phyloP scores from a whole-genome alignment of 495 filamentous ascomycete species.

The Sphaerosporella brunnea region DNA sequence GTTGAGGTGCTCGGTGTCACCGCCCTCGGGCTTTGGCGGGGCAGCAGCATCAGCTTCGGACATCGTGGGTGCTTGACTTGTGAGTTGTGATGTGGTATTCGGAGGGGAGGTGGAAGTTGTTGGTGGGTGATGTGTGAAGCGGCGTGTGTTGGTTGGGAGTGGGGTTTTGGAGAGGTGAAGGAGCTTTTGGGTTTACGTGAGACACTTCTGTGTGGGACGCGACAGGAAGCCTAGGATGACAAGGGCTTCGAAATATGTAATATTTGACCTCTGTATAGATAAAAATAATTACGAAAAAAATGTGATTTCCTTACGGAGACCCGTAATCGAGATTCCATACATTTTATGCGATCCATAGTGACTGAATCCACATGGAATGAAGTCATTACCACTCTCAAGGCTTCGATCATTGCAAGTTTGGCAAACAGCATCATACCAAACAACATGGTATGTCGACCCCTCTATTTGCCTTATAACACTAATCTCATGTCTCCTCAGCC shows the following conservation, averaged over 20 bases:
- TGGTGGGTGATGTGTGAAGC: neutral
- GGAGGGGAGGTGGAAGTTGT: constrained; percentile 1
- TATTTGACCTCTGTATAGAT: too few relatives aligned
- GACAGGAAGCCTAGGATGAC: constrained; percentile 1
- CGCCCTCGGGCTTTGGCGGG: constrained; percentile 36
- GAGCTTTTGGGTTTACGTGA: too few relatives aligned
- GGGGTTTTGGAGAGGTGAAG: neutral
- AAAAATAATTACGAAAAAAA: too few relatives aligned
- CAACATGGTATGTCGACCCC: constrained; percentile 1
- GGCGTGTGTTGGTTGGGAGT: too few relatives aligned
- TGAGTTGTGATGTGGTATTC: too few relatives aligned
- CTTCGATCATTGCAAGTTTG: too few relatives aligned
- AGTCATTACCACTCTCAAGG: too few relatives aligned
- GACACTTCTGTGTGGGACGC: neutral
- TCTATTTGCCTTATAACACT: neutral
- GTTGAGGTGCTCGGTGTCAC: constrained; percentile 68
- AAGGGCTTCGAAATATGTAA: too few relatives aligned
- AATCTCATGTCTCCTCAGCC: neutral
- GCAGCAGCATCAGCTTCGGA: constrained; percentile 27
- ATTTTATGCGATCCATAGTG: too few relatives aligned
- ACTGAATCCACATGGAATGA: too few relatives aligned
- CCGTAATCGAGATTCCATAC: too few relatives aligned
- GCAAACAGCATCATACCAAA: neutral
- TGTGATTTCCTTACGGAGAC: too few relatives aligned
- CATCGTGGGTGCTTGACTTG: constrained; percentile 21